These are phyloP conservation scores for Rosa lucieae DNA, from an alignment of 306 rosid species.

Conservation along the genomic window DNA sequence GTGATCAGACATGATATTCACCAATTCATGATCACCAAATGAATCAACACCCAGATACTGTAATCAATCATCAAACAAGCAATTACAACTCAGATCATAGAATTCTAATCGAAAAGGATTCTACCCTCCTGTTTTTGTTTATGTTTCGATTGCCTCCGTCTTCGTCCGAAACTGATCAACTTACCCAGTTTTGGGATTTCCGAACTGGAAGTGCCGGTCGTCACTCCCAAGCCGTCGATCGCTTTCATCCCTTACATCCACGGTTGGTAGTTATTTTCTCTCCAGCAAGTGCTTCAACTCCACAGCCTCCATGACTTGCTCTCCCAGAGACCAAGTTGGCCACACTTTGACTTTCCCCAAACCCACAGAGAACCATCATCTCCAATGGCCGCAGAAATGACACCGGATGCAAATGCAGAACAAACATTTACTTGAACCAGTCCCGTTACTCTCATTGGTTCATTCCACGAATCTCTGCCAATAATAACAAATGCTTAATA, in stretches of 20 bases:
- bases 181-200: too few species aligned
- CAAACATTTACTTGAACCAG: constrained; percentile 54
- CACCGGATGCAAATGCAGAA: constrained; percentile 82
- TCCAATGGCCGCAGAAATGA: constrained; percentile 74
- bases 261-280: too few species aligned
- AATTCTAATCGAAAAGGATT: background rate
- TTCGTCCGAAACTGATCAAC: too few species aligned
- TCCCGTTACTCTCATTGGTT: constrained; percentile 57
- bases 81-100: background rate
- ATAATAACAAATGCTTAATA: constrained; percentile 3
- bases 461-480: constrained; percentile 73
- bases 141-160: too few species aligned
- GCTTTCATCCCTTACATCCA: too few species aligned
- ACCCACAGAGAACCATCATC: constrained; percentile 86
- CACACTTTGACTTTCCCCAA: constrained; percentile 91
- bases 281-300: too few species aligned
- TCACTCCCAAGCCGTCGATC: too few species aligned
- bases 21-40: constrained; percentile 5
- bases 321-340: constrained; percentile 71
- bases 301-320: too few species aligned
- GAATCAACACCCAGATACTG: background rate
- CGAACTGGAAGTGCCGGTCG: too few species aligned
- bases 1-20: background rate
- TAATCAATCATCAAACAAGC: background rate
- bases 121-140: background rate